Evolutionary conservation across 768 basidiomycete genomes (phyloP).

Genomic region (Termitomyces sp.): DNA sequence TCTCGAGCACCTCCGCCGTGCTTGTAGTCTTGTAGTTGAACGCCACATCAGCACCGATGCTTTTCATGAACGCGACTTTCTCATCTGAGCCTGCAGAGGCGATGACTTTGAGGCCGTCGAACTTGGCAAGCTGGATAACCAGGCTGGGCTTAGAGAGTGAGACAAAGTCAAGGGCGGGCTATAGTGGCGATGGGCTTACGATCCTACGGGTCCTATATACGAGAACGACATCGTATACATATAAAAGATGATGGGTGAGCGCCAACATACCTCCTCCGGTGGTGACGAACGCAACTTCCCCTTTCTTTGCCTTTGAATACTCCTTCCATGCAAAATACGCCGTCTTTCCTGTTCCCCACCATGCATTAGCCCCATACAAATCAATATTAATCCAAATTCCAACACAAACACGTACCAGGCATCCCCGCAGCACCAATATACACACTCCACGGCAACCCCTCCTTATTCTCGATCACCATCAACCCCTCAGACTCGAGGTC

Average conservation of each 20-base stretch:
- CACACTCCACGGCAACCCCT: slow-evolving; percentile 46
- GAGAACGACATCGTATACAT: too few relatives aligned
- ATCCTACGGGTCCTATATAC: slow-evolving; percentile 46
- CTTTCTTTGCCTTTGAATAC: slow-evolving; percentile 38
- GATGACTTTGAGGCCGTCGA: slow-evolving; percentile 62
- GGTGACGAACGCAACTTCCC: slow-evolving; percentile 40
- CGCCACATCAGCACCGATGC: slow-evolving; percentile 64
- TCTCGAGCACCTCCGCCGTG: slow-evolving; percentile 48
- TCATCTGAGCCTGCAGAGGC: slow-evolving; percentile 73
- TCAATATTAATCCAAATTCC: too few relatives aligned
- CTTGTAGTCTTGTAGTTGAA: slow-evolving; percentile 73
- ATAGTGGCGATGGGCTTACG: slow-evolving; percentile 4
- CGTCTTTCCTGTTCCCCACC: slow-evolving; percentile 30
- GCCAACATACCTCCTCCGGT: slow-evolving; percentile 33
- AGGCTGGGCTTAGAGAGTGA: slow-evolving; percentile 25
- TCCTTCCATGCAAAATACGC: slow-evolving; percentile 42
- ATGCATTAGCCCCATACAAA: too few relatives aligned
- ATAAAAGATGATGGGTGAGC: too few relatives aligned
- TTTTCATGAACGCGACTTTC: slow-evolving; percentile 61
- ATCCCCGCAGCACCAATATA: slow-evolving; percentile 55
- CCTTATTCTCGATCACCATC: slow-evolving; percentile 36
- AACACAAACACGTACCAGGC: slow-evolving; percentile 34
- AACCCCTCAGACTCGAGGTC: slow-evolving; percentile 20
- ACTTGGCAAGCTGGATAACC: slow-evolving; percentile 52
- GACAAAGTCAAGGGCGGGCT: too few relatives aligned